A percentile compares a stretch with the other conserved stretches of the same genome.
These are phyloP conservation scores for Akanthomyces muscarius DNA, from an alignment of 2,329 filamentous ascomycete species.

Conservation along the genomic window DNA sequence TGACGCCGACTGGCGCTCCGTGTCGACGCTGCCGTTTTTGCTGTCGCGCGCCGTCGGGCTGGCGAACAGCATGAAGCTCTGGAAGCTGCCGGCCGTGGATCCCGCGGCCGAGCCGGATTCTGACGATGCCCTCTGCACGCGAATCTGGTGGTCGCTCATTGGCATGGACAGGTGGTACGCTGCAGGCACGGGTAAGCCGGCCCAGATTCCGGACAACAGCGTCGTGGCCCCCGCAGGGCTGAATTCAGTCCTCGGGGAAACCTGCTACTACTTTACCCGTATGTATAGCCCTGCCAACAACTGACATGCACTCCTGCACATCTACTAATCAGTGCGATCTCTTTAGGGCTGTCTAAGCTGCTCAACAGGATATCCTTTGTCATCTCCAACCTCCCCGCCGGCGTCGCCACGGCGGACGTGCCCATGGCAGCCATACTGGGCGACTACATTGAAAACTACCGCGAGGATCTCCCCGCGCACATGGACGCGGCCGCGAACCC, in stretches of 20 bases:
- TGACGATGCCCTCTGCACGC: constrained; percentile 57
- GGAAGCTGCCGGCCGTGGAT: constrained; percentile 39
- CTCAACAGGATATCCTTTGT: constrained; percentile 41
- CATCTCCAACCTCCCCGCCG: constrained; percentile 34
- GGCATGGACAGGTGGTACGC: constrained; percentile 72
- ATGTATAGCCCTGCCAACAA: constrained; percentile 34
- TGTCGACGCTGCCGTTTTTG: constrained; percentile 45
- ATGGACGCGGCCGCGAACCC: constrained; percentile 50
- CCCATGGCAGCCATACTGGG: constrained; percentile 32
- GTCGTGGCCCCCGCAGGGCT: constrained; percentile 58
- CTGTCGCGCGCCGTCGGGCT: constrained; percentile 63
- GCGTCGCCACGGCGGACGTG: constrained; percentile 32
- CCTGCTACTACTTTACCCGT: constrained; percentile 62
- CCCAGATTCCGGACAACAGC: constrained; percentile 59
- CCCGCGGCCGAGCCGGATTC: constrained; percentile 52
- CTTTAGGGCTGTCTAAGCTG: constrained; percentile 53
- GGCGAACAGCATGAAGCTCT: constrained; percentile 62
- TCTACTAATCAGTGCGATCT: background rate
- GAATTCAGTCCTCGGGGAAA: constrained; percentile 56
- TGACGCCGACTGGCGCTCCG: constrained; percentile 55
- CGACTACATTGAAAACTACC: constrained; percentile 55
- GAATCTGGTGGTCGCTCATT: constrained; percentile 69
- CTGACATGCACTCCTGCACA: too few species aligned
- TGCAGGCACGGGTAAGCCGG: constrained; percentile 58
- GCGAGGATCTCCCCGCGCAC: constrained; percentile 57